phyloP scores from a whole-genome alignment of 2,329 filamentous ascomycete genomes.

The Neofusicoccum sp. region DNA sequence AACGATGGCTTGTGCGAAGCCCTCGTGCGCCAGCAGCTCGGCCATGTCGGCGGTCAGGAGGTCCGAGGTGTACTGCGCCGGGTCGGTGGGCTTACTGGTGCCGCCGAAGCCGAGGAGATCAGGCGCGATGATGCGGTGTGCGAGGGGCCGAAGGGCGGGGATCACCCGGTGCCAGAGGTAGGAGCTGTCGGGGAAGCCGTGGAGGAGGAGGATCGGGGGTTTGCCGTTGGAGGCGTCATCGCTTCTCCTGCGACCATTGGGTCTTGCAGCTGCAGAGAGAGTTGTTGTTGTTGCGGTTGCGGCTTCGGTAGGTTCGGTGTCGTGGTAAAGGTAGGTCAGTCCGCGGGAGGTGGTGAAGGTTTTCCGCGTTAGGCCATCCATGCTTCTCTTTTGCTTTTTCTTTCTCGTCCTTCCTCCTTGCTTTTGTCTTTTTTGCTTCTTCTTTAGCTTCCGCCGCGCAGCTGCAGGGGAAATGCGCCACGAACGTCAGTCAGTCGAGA shows the following conservation, averaged over 20 bases:
- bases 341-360: conserved; percentile 21
- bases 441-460: neutral
- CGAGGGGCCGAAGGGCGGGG: conserved; percentile 39
- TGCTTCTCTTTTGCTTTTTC: neutral
- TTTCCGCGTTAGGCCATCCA: conserved; percentile 22
- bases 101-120: conserved; percentile 40
- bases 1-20: conserved; percentile 35
- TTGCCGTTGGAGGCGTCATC: neutral
- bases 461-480: conserved; percentile 5
- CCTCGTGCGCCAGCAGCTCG: conserved; percentile 29
- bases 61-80: conserved; percentile 21
- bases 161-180: conserved; percentile 48
- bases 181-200: conserved; percentile 53
- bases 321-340: conserved; percentile 24
- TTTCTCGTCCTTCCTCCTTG: neutral
- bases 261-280: neutral
- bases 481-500: conserved; percentile 1
- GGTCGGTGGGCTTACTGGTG: conserved; percentile 29
- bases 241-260: neutral
- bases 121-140: conserved; percentile 41
- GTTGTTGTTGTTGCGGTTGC: neutral
- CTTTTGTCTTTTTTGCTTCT: conserved; percentile 5
- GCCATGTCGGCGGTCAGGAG: conserved; percentile 22
- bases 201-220: conserved; percentile 38
- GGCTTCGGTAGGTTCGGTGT: neutral